Evolutionary conservation across 1,284 basidiomycete species (phyloP), one percentile per base, ranked within the genome.

Genomic region (Tetrapyrgos nigripes): DNA sequence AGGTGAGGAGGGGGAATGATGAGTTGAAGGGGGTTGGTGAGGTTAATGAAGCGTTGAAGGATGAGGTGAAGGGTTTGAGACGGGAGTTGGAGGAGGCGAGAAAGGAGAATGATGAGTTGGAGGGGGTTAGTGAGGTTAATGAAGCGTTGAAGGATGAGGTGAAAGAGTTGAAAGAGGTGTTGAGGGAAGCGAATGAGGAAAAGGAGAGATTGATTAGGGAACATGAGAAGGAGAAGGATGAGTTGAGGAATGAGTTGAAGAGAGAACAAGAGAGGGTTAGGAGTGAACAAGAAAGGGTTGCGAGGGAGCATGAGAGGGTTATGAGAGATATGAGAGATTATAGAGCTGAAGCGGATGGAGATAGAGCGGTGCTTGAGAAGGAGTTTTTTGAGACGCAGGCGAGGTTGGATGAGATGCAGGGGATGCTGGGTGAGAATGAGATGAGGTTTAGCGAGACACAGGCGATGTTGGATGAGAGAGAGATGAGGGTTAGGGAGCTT

Each of bases 331-430:
- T 97, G 70, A 84, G 93, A 1, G 94, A 96, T 72, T 92, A 94
- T 67, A 89, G 92, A 47, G 92, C 92, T 2, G 94, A 97, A 71
- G 92, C 94, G 6, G 93, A 96, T 67, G 94, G 93, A 0, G 94
- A 96, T 73, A 85, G 94, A 17, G 93, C 93, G 0, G 92, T 96
- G 3, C 79, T 96, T 51, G 93, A 96, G 70, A 88, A 94, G 58
- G 91, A 94, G 71, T 92, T 94, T 70, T 85, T 87, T 43, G 91
- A 93, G 61, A n/a, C n/a, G n/a, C n/a, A n/a, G n/a, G n/a, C n/a
- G n/a, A n/a, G n/a, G n/a, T n/a, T n/a, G n/a, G n/a, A n/a, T n/a
- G n/a, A n/a, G n/a, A n/a, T n/a, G n/a, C n/a, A 85, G 57, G 88
- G 84, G 1, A 79, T 80, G 11, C 73, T 87, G 55, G 88, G 90